Percentiles rank a stretch among this genome's conserved stretches.
These are phyloP conservation scores for Teratosphaeria zuluensis DNA, from an alignment of 2,329 filamentous ascomycete species.

Conservation along the genomic window DNA sequence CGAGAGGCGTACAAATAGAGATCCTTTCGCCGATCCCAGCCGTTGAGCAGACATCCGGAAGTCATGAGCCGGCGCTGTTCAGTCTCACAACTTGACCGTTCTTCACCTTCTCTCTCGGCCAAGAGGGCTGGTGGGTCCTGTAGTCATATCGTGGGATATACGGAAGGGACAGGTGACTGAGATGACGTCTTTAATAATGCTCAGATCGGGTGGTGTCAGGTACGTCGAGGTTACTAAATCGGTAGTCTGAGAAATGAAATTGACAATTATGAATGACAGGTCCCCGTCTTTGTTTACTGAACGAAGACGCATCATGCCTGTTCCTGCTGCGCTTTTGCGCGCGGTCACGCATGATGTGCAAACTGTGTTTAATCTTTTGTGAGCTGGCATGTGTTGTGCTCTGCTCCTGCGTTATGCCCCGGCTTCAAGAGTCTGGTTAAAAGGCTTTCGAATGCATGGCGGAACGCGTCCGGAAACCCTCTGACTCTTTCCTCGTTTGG, in stretches of 20 bases:
- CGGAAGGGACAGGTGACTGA: slow-evolving; percentile 16
- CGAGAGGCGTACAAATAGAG: slow-evolving; percentile 1
- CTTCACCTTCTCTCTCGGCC: slow-evolving; percentile 20
- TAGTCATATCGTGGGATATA: slow-evolving; percentile 26
- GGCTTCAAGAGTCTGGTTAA: background rate
- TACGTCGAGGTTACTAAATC: background rate
- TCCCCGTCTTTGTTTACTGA: slow-evolving; percentile 16
- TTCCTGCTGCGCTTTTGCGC: slow-evolving; percentile 23
- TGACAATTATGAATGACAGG: background rate
- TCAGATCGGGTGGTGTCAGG: slow-evolving; percentile 23
- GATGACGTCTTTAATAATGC: slow-evolving; percentile 27
- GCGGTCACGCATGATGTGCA: slow-evolving; percentile 4
- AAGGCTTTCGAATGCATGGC: background rate
- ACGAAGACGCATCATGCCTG: slow-evolving; percentile 31
- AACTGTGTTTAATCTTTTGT: slow-evolving; percentile 24
- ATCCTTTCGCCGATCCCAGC: slow-evolving; percentile 33
- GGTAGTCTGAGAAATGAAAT: background rate
- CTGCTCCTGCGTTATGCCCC: slow-evolving; percentile 18
- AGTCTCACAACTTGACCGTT: slow-evolving; percentile 35
- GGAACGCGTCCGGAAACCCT: slow-evolving; percentile 13
- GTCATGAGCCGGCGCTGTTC: slow-evolving; percentile 26
- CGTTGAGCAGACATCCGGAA: slow-evolving; percentile 26
- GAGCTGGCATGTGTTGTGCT: slow-evolving; percentile 27
- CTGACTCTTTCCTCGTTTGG: slow-evolving; percentile 12
- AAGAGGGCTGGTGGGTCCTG: slow-evolving; percentile 27